Evolutionary conservation across 2,329 filamentous ascomycete species (phyloP), one percentile per base, ranked within the genome.

Genomic region (Hirsutella minnesotensis): DNA sequence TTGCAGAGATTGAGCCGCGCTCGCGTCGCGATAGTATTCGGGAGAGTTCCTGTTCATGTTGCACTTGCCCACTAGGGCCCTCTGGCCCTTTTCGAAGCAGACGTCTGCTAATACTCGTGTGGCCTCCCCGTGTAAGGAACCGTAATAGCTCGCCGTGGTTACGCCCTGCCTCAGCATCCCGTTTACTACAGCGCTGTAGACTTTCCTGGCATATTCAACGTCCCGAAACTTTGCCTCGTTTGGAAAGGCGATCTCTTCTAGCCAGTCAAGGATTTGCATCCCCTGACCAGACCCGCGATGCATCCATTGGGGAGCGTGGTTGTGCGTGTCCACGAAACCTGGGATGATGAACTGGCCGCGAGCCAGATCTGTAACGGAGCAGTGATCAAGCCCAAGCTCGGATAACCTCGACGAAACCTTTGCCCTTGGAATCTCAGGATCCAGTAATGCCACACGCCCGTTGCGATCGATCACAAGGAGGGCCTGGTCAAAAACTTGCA

Each of bases 241-340:
- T 2, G 74, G 76, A 49, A 82, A 84, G 0, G 80, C 83, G 21
- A 80, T 65, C n/a, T 71, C 57, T 29, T 75, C 66, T 1, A 83
- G 65, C 80, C 80, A 84, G 52, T 81, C 73, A 8, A 80, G 62
- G 46, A 76, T 72, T 46, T 74, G 66, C 56, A 71, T 61, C 36
- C 71, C 63, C 50, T 72, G 67, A 5, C 68, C 67, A 4, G 72
- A 59, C 22, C 71, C 67, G 20, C 68, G 61, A 56, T 67, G 65
- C 13, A 66, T 58, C 65, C 67, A 73, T 49, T 75, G 69, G 33
- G 79, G 79, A 0, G 80, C 79, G 52, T 84, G 80, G 46, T 80
- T 81, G 57, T 83, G 80, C 1, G 78, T 82, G 60, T 83, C 79
- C 42, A 83, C 63, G 51, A 79, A 73, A 36, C 75, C 75, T 0